Conservation (phyloP, 768 basidiomycete genomes). For the Pleurotus citrinopileatus region DNA sequence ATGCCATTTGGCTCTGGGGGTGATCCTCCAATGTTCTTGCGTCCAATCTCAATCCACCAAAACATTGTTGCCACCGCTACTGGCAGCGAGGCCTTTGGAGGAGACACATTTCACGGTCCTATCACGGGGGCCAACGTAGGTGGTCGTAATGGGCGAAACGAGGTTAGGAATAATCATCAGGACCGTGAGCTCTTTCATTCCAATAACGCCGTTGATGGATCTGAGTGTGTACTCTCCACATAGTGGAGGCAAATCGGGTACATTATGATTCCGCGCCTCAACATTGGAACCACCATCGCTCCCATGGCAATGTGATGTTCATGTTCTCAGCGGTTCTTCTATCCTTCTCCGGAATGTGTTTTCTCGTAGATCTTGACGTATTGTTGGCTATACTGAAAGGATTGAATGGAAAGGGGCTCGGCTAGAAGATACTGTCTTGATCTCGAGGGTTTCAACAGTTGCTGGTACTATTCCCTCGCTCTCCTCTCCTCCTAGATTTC, state of each 20-base stretch:
- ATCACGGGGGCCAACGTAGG: neutral
- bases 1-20: neutral
- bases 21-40: neutral
- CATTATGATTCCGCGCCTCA: too few species aligned
- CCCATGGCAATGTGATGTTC: neutral
- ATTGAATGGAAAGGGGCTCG: neutral
- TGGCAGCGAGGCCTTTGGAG: neutral
- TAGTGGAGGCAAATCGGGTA: neutral
- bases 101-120: neutral
- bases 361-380: conserved; percentile 2
- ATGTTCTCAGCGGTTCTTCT: neutral
- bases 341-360: neutral
- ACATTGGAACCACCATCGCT: neutral
- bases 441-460: neutral
- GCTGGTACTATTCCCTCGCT: neutral
- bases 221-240: neutral
- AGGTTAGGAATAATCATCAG: neutral
- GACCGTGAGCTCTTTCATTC: neutral
- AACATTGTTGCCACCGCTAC: neutral
- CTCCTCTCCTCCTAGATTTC: too few species aligned
- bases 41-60: too few species aligned
- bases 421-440: neutral
- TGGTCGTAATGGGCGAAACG: neutral
- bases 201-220: neutral
- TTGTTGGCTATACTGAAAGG: neutral